Evolutionary conservation across 352 stramenopile genomes (phyloP).

Genomic region (Aphanomyces invadans): DNA sequence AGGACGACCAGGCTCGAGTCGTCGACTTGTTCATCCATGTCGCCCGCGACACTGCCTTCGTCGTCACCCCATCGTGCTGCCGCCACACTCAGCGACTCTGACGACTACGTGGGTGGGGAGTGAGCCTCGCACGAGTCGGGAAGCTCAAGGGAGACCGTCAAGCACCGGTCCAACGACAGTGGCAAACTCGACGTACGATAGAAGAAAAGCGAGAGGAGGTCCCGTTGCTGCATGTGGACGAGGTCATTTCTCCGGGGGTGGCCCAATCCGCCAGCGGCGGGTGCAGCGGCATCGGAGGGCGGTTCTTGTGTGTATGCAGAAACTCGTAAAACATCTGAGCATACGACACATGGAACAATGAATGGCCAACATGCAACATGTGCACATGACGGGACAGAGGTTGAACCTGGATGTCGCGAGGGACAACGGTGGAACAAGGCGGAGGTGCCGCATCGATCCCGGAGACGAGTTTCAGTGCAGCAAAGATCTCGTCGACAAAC

Average conservation of each 20-base stretch:
- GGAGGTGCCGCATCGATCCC: slow-evolving; percentile 65
- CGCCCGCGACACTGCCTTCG: too few species aligned
- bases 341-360: background rate
- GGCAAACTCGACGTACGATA: too few species aligned
- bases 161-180: too few species aligned
- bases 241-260: too few species aligned
- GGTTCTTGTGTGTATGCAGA: slow-evolving; percentile 54
- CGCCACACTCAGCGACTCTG: background rate
- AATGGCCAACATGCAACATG: too few species aligned
- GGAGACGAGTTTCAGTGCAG: slow-evolving; percentile 32
- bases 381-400: too few species aligned
- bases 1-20: too few species aligned
- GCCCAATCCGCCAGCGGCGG: too few species aligned
- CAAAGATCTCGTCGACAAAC: slow-evolving; percentile 49
- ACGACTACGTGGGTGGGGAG: slow-evolving; percentile 5
- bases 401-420: slow-evolving; percentile 58
- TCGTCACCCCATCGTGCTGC: too few species aligned
- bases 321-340: slow-evolving; percentile 63
- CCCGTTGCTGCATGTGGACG: too few species aligned
- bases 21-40: slow-evolving; percentile 46
- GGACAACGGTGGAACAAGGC: slow-evolving; percentile 40
- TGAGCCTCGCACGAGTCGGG: slow-evolving; percentile 18
- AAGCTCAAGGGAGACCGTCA: too few species aligned
- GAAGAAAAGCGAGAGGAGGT: too few species aligned
- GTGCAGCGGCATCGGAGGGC: slow-evolving; percentile 41